phyloP scores from a whole-genome alignment of 2,329 filamentous ascomycete genomes.

The Geosmithia flava region DNA sequence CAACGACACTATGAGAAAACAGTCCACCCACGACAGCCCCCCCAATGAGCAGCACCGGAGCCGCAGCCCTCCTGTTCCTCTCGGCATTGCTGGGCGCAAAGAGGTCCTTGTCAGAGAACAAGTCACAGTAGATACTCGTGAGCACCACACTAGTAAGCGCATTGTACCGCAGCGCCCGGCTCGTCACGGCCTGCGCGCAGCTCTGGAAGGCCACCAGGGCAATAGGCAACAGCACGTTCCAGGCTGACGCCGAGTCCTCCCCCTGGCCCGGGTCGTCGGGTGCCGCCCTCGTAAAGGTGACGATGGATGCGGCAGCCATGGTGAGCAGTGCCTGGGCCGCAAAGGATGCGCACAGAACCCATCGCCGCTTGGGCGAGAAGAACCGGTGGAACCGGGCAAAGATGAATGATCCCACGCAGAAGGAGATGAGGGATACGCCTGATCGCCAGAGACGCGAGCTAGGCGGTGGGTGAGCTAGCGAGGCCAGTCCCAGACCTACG shows the following conservation, averaged over 20 bases:
- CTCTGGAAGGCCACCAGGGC: conserved; percentile 64
- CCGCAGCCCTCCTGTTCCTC: conserved; percentile 35
- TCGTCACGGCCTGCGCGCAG: conserved; percentile 66
- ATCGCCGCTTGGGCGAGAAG: conserved; percentile 48
- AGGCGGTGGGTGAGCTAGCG: conserved; percentile 23
- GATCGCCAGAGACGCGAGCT: conserved; percentile 39
- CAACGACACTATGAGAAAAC: conserved; percentile 32
- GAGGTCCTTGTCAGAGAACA: conserved; percentile 53
- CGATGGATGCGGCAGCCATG: conserved; percentile 37
- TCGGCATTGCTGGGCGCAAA: conserved; percentile 29
- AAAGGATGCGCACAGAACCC: conserved; percentile 52
- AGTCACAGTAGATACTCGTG: conserved; percentile 71
- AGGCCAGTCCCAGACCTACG: conserved; percentile 59
- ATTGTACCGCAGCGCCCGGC: conserved; percentile 55
- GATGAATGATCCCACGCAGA: conserved; percentile 60
- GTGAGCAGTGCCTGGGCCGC: conserved; percentile 36
- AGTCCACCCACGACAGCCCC: conserved; percentile 38
- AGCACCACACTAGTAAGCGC: conserved; percentile 67
- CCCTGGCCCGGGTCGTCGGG: conserved; percentile 18
- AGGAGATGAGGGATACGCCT: conserved; percentile 54
- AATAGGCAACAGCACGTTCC: conserved; percentile 54
- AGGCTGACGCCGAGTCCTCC: conserved; percentile 34
- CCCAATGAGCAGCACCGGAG: conserved; percentile 33
- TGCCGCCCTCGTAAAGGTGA: conserved; percentile 35
- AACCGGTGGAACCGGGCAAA: conserved; percentile 57